These are phyloP conservation scores for Suillus ampliporus DNA, from an alignment of 768 basidiomycete genomes.

Conservation along the genomic window DNA sequence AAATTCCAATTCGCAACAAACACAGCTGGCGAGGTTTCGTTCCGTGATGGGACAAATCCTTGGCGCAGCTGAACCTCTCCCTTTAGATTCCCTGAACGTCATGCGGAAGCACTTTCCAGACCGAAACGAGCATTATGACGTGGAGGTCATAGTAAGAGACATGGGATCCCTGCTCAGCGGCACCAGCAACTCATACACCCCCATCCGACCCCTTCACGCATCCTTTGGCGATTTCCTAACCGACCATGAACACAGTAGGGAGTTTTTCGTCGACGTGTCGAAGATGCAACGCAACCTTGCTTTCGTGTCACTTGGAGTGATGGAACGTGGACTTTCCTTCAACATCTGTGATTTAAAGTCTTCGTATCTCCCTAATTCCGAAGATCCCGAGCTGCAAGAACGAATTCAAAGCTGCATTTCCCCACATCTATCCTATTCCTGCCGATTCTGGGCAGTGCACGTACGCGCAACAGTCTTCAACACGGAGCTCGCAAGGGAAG, in stretches of 20 bases:
- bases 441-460: conserved; percentile 44
- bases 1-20: background rate
- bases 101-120: background rate
- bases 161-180: conserved; percentile 32
- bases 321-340: conserved; percentile 41
- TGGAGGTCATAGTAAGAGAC: conserved; percentile 23
- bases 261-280: conserved; percentile 26
- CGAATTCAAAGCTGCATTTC: conserved; percentile 34
- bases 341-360: conserved; percentile 45
- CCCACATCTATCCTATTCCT: conserved; percentile 40
- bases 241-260: conserved; percentile 23
- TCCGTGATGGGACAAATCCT: conserved; percentile 3
- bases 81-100: background rate
- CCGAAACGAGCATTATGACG: conserved; percentile 1
- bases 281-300: conserved; percentile 25
- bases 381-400: conserved; percentile 23
- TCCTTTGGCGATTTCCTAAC: conserved; percentile 43
- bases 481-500: conserved; percentile 18
- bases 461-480: conserved; percentile 17
- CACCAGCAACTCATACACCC: conserved; percentile 18
- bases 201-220: conserved; percentile 36
- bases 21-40: background rate
- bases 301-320: conserved; percentile 31
- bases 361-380: conserved; percentile 37
- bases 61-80: conserved; percentile 6